Evolutionary conservation across 2,329 filamentous ascomycete species (phyloP).

Genomic region (Aspergillus aculeatus): DNA sequence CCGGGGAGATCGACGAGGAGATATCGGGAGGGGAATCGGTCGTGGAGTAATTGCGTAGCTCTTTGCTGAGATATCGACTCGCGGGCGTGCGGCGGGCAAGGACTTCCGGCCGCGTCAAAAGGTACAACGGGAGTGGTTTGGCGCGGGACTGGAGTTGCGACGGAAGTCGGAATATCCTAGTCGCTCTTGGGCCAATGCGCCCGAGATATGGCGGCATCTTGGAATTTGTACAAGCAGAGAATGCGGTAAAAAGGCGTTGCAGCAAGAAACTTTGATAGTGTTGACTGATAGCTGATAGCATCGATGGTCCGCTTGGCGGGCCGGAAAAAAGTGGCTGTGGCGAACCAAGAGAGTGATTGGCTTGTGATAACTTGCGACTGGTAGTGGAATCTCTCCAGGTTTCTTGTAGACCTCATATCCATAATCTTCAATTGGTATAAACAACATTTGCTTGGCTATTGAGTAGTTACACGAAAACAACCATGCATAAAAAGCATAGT

Average conservation of each 20-base stretch:
- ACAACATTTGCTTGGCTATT: not conserved
- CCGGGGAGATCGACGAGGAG: constrained; percentile 15
- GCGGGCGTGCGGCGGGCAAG: not conserved
- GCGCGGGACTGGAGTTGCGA: not conserved
- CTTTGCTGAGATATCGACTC: constrained; percentile 3
- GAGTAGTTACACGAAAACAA: not conserved
- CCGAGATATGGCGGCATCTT: constrained; percentile 31
- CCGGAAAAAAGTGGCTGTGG: constrained; percentile 20
- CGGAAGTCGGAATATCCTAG: constrained; percentile 7
- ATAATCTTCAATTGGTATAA: not conserved
- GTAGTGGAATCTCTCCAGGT: not conserved
- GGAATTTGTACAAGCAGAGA: constrained; percentile 5
- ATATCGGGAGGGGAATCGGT: constrained; percentile 3
- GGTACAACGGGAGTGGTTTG: constrained; percentile 1
- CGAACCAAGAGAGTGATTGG: constrained; percentile 6
- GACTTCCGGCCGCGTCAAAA: constrained; percentile 7
- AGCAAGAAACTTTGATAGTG: constrained; percentile 11
- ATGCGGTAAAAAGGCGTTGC: constrained; percentile 4
- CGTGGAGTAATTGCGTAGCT: constrained; percentile 23
- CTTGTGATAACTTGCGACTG: not conserved
- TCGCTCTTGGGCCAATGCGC: constrained; percentile 22
- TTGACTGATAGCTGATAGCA: constrained; percentile 21
- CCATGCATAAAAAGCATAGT: not conserved
- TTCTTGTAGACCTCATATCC: not conserved
- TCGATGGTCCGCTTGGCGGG: constrained; percentile 15